Percentiles rank a stretch among this genome's conserved stretches.
phyloP scores from a whole-genome alignment of 805 yeast species.

The Vanderwaltozyma yarrowii region DNA sequence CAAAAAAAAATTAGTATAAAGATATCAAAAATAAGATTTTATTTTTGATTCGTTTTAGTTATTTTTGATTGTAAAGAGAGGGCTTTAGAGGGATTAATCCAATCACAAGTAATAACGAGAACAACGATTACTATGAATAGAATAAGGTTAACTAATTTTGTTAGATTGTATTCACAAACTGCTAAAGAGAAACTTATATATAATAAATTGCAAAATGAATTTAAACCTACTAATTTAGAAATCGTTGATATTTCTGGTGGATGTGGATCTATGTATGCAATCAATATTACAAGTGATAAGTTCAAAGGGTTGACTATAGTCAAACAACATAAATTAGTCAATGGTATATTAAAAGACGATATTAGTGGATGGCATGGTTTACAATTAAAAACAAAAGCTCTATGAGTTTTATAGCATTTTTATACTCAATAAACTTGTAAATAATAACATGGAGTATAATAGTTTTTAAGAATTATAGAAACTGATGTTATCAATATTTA shows the following conservation, averaged over 20 bases:
- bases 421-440: no score
- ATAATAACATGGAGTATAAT: no score
- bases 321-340: constrained; percentile 88
- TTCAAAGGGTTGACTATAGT: constrained; percentile 78
- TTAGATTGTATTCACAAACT: neutral
- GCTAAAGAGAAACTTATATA: constrained; percentile 50
- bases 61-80: no score
- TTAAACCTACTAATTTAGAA: constrained; percentile 50
- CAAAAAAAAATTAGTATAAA: no score
- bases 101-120: no score
- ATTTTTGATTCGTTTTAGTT: no score
- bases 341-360: constrained; percentile 71
- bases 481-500: no score
- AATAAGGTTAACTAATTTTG: neutral
- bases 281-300: constrained; percentile 55
- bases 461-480: no score
- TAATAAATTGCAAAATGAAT: constrained; percentile 40
- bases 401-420: neutral
- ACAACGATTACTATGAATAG: neutral
- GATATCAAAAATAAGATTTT: no score
- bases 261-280: constrained; percentile 97
- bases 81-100: no score
- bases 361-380: constrained; percentile 91
- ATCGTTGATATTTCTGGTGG: constrained; percentile 90
- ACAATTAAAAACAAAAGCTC: constrained; percentile 57